Conservation (phyloP, 1,284 basidiomycete species). For the Phlebopus sp. region DNA sequence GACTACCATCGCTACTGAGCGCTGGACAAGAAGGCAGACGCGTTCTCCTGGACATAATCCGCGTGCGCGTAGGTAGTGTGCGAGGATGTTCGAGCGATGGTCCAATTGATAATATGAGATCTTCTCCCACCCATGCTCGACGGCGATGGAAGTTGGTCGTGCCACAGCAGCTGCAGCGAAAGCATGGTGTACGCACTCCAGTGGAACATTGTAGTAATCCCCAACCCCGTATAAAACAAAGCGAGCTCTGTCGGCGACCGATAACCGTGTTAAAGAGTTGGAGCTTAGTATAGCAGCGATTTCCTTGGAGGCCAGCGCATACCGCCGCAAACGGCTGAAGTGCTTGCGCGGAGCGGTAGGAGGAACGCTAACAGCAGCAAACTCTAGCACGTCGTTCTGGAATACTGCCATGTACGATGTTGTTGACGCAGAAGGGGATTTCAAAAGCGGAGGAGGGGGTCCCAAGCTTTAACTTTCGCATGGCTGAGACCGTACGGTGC, state of each 20-base stretch:
- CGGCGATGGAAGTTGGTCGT: conserved; percentile 31
- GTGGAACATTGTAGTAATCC: conserved; percentile 35
- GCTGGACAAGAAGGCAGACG: conserved; percentile 52
- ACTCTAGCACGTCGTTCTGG: neutral
- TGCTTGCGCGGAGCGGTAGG: neutral
- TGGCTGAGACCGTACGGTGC: too few species aligned
- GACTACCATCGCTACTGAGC: conserved; percentile 53
- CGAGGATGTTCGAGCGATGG: conserved; percentile 46
- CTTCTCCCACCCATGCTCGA: conserved; percentile 45
- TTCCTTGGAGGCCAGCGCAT: neutral
- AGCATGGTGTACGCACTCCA: conserved; percentile 54
- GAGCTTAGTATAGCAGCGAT: neutral
- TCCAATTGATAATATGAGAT: conserved; percentile 54
- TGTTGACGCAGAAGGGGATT: too few species aligned
- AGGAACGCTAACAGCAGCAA: neutral
- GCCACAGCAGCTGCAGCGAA: conserved; percentile 44
- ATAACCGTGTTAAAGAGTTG: conserved; percentile 23
- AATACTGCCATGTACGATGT: too few species aligned
- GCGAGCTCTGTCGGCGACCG: conserved; percentile 39
- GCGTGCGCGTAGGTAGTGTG: conserved; percentile 39
- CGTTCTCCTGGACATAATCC: conserved; percentile 49
- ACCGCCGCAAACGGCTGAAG: neutral
- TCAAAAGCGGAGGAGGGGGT: too few species aligned
- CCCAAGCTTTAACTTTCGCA: too few species aligned
- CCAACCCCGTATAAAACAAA: conserved; percentile 50